Evolutionary conservation across 495 filamentous ascomycete genomes (phyloP).

Genomic region (Cenococcum geophilum): DNA sequence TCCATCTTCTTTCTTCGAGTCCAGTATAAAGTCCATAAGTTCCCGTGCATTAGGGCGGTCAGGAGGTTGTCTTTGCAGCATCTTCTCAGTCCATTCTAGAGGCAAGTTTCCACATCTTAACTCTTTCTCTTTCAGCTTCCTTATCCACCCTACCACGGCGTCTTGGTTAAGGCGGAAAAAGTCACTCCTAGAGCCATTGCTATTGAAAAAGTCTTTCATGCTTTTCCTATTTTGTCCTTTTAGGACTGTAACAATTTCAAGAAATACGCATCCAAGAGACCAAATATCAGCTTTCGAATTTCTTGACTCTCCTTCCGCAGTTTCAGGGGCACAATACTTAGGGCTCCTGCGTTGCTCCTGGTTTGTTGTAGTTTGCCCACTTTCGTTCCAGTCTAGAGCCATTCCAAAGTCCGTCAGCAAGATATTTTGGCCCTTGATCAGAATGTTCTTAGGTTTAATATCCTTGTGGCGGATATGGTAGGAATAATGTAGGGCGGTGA

Average conservation of each 20-base stretch:
- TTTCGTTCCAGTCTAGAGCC: conserved; percentile 2
- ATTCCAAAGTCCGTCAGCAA: conserved; percentile 3
- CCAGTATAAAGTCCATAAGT: too few species aligned
- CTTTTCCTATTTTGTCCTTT: conserved; percentile 3
- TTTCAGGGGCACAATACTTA: conserved; percentile 2
- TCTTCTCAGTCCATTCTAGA: neutral
- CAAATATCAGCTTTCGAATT: conserved; percentile 2
- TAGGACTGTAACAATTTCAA: conserved; percentile 35
- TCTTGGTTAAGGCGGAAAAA: neutral
- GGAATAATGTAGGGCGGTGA: neutral
- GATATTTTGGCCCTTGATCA: neutral
- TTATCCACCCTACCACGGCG: neutral
- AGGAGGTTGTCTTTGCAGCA: neutral
- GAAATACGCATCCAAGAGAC: conserved; percentile 2
- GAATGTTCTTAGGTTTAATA: conserved; percentile 5
- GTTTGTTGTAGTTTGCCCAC: neutral
- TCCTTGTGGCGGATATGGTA: neutral
- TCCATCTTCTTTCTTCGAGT: too few species aligned
- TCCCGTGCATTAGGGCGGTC: too few species aligned
- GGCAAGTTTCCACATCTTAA: neutral
- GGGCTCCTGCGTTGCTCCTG: neutral
- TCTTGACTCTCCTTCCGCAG: neutral
- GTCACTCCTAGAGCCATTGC: neutral
- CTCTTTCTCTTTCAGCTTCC: neutral
- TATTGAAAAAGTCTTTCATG: neutral